Evolutionary conservation across 192 early-diverging fungal species (phyloP), one percentile per base, ranked within the genome.

Genomic region (Pilobolus umbonatus): DNA sequence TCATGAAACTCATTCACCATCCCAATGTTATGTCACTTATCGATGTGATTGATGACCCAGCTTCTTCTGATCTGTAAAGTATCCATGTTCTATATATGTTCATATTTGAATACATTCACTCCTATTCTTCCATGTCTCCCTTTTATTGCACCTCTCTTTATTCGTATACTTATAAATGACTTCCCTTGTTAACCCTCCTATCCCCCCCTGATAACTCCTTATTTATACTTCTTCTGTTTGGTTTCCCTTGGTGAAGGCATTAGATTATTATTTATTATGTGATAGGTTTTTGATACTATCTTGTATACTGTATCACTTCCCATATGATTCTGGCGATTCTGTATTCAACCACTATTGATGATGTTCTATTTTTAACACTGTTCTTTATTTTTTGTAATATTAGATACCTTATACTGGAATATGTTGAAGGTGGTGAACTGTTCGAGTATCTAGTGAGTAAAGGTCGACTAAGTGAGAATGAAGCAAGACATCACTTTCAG

Each of bases 341-440:
- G n/a, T n/a, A n/a, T n/a, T n/a, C n/a, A n/a, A n/a, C n/a, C n/a
- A n/a, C n/a, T n/a, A n/a, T n/a, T n/a, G n/a, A n/a, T n/a, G n/a
- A n/a, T n/a, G n/a, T n/a, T n/a, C 14, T 31, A 54, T 54, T 35
- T 22, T 36, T 35, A 36, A 46, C 55, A 42, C 8, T 31, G 11
- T 55, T 29, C 9, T 49, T 49, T 21, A 38, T 30, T 30, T 29
- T 43, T 28, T 32, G 14, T 24, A 34, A 29, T 60, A 15, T 36
- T 55, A 86, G 84, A 29, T 86, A 76, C 62, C 65, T 87, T 55
- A 78, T 88, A 19, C 62, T 88, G 43, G 86, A 88, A 61, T 78
- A 84, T 56, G 77, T 86, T 25, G 81, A 84, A 69, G 85, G 86
- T 49, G 85, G 85, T 25, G 86, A 88, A 66, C 64, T 88, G 34